These are phyloP conservation scores for Fusarium metavorans DNA, from an alignment of 2,329 filamentous ascomycete genomes.

Conservation along the genomic window DNA sequence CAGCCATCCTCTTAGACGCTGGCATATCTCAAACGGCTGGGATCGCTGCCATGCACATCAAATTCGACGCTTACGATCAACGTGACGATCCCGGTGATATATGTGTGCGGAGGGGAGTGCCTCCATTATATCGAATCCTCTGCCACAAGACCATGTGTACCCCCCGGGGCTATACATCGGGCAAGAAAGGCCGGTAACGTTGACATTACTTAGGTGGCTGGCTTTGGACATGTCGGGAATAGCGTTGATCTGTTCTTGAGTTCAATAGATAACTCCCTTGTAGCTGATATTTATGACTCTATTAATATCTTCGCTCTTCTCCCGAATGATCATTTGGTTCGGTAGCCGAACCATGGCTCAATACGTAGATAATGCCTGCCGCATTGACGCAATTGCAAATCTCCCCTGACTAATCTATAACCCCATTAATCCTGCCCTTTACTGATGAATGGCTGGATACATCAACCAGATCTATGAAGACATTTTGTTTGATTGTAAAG, in stretches of 20 bases:
- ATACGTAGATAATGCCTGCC: not conserved
- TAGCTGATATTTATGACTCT: not conserved
- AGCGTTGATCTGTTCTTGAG: not conserved
- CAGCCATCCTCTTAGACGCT: too few relatives aligned
- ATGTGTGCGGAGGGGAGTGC: too few relatives aligned
- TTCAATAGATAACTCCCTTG: not conserved
- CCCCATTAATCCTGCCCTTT: too few relatives aligned
- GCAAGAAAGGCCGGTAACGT: not conserved
- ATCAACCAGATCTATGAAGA: not conserved
- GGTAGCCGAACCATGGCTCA: not conserved
- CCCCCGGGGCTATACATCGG: not conserved
- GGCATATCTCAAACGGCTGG: too few relatives aligned
- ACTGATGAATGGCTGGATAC: not conserved
- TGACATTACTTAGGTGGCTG: not conserved
- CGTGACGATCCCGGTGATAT: too few relatives aligned
- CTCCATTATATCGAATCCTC: too few relatives aligned
- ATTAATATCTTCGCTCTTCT: not conserved
- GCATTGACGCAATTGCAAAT: not conserved
- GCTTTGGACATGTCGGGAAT: not conserved
- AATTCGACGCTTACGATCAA: too few relatives aligned
- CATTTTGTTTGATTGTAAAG: not conserved
- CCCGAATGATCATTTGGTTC: not conserved
- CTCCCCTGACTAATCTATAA: not conserved
- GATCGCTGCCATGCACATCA: too few relatives aligned
- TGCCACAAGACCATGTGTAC: not conserved